Evolutionary conservation across 2,329 filamentous ascomycete species (phyloP).

Genomic region (Helminthosporium solani): DNA sequence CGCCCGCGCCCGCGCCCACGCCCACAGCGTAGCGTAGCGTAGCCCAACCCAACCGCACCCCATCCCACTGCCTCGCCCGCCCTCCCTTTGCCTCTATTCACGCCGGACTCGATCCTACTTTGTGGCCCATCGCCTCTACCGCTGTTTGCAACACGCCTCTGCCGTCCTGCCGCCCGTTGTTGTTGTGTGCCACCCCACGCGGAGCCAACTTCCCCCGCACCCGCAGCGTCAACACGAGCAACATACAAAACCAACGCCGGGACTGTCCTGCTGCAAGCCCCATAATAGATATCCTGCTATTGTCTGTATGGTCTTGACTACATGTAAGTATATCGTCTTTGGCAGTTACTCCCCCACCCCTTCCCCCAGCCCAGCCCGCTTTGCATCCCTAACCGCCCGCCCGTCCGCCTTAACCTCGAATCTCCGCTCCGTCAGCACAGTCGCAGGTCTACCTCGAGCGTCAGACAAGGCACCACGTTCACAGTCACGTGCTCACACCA

Average conservation of each 20-base stretch:
- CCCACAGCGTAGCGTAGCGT: too few relatives aligned
- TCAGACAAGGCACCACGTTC: background rate
- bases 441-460: background rate
- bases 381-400: constrained; percentile 4
- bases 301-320: constrained; percentile 21
- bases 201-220: constrained; percentile 30
- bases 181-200: constrained; percentile 8
- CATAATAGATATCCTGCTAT: constrained; percentile 9
- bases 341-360: too few relatives aligned
- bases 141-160: constrained; percentile 1
- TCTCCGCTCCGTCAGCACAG: background rate
- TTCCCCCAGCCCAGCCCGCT: constrained; percentile 6
- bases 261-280: constrained; percentile 13
- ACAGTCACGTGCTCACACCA: background rate
- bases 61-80: background rate
- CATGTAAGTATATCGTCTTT: too few relatives aligned
- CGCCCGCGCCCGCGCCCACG: background rate
- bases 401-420: background rate
- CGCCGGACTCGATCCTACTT: background rate
- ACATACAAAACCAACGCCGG: constrained; percentile 10
- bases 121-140: background rate
- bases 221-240: constrained; percentile 21
- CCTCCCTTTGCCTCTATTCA: background rate
- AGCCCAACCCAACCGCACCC: too few relatives aligned
- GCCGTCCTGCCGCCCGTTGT: constrained; percentile 8